A percentile compares a stretch with the other conserved stretches of the same genome.
Conservation (phyloP, 129 eudicot species). For the Helianthus tuberosus region DNA sequence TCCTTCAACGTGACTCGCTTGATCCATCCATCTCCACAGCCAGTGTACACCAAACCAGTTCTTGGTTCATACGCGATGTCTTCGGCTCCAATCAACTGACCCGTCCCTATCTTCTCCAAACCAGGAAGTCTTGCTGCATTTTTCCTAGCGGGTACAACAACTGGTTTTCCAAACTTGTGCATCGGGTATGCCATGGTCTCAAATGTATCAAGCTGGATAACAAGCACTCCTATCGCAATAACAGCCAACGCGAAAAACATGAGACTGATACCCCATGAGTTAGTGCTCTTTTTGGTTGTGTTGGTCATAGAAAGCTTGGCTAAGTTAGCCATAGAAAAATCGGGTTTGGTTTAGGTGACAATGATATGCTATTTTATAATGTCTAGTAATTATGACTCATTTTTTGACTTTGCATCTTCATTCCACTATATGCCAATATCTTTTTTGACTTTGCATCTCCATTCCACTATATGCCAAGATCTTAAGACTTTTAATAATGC, state of each 20-base stretch:
- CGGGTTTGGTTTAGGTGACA: not conserved
- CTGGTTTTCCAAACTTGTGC: conserved; percentile 29
- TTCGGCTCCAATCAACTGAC: conserved; percentile 58
- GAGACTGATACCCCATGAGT: conserved; percentile 21
- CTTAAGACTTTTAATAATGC: no score
- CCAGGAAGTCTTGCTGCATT: conserved; percentile 49
- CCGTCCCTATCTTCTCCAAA: conserved; percentile 54
- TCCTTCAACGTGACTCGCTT: conserved; percentile 51
- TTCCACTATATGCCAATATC: no score
- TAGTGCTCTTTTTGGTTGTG: not conserved
- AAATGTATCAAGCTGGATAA: conserved; percentile 53
- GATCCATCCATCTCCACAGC: conserved; percentile 82
- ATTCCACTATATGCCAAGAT: no score
- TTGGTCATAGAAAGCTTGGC: not conserved
- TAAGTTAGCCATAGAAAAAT: conserved; percentile 18
- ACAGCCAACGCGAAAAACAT: conserved; percentile 3
- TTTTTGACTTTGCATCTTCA: no score
- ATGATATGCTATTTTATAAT: no score
- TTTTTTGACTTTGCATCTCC: no score
- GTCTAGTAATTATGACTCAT: no score
- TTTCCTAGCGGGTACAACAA: conserved; percentile 26
- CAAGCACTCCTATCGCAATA: not conserved
- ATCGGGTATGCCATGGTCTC: conserved; percentile 57
- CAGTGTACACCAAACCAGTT: conserved; percentile 54
- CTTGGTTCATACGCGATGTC: conserved; percentile 57